Percentiles rank a stretch among this genome's conserved stretches.
Evolutionary conservation across 2,329 filamentous ascomycete species (phyloP).

Genomic region (Hypoxylon sp.): DNA sequence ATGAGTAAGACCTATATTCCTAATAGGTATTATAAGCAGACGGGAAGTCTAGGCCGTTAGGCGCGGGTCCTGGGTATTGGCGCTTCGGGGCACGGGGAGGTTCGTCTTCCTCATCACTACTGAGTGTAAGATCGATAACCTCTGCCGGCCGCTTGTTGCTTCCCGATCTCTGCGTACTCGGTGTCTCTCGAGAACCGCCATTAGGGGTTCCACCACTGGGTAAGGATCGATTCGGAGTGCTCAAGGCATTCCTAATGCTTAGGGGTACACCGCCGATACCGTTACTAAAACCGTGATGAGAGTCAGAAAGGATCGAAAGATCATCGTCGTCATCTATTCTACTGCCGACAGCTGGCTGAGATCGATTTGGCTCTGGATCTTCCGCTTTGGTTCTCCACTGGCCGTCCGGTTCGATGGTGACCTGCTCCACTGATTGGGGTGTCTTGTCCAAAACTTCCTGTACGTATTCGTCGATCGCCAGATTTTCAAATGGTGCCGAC

Average conservation of each 20-base stretch:
- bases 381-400: conserved; percentile 72
- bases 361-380: conserved; percentile 52
- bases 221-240: conserved; percentile 46
- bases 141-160: conserved; percentile 58
- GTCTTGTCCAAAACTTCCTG: conserved; percentile 87
- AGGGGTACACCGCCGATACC: conserved; percentile 57
- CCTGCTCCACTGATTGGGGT: conserved; percentile 79
- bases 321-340: conserved; percentile 66
- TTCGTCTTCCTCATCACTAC: conserved; percentile 67
- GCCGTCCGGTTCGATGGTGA: conserved; percentile 90
- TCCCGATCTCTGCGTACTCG: conserved; percentile 56
- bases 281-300: conserved; percentile 56
- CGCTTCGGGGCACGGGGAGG: conserved; percentile 63
- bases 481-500: conserved; percentile 80
- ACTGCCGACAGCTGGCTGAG: conserved; percentile 45
- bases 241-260: conserved; percentile 35
- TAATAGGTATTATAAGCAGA: conserved; percentile 33
- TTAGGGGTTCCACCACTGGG: conserved; percentile 42
- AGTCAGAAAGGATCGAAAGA: conserved; percentile 63
- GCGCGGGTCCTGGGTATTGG: conserved; percentile 52
- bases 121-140: conserved; percentile 73
- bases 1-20: conserved; percentile 1
- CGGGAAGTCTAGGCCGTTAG: conserved; percentile 24
- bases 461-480: conserved; percentile 92
- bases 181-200: conserved; percentile 51